Base-by-base conservation (phyloP, 805 yeast species). In the Yamadazyma akitaensis region DNA sequence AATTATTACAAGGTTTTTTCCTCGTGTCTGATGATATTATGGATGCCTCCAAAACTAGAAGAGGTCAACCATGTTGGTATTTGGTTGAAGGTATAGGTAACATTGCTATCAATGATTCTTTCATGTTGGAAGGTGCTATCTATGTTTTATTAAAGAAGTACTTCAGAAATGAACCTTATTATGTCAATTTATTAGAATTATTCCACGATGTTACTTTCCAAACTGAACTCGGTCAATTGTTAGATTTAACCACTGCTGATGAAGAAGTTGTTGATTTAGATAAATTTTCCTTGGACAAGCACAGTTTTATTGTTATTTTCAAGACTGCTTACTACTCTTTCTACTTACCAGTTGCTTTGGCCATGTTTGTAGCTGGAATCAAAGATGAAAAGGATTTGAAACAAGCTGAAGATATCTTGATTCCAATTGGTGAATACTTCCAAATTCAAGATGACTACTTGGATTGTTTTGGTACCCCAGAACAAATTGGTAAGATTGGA, bases 61-160 rank as follows among this genome's bases (percentile, higher is more conserved):
- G 99, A 67, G 99, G 97, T 50, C 97, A 92, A 71, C 94, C 97
- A 55, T 94, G 99, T 70, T 94, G 99, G 99, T 94, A 90, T 75
- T 82, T 77, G 62, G 78, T 72, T 31, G 82, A 79, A 55, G 81
- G 81, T 34, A 97, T 94, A 49, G 88, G 88, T 35, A 89, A 89
- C 64, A 85, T 94, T 63, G 99, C 99, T 49, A 94, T 94, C 68
- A 94, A 94, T 63, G 99, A 94, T 64, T 82, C 99, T 3, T 94
- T 94, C 68, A 88, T 94, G 94, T 78, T 94, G 55, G 99, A 94
- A 70, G 95, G 92, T 48, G 89, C 96, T 39, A 90, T 94, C 57
- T 94, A 94, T 71, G 73, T 89, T 50, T 71, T 94, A 53, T 78
- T 94, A 70, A 91, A 90, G 76, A 88, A 85, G 65, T 85, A 94